These are phyloP conservation scores for Fusarium musae DNA, from an alignment of 2,329 filamentous ascomycete genomes.

Conservation along the genomic window DNA sequence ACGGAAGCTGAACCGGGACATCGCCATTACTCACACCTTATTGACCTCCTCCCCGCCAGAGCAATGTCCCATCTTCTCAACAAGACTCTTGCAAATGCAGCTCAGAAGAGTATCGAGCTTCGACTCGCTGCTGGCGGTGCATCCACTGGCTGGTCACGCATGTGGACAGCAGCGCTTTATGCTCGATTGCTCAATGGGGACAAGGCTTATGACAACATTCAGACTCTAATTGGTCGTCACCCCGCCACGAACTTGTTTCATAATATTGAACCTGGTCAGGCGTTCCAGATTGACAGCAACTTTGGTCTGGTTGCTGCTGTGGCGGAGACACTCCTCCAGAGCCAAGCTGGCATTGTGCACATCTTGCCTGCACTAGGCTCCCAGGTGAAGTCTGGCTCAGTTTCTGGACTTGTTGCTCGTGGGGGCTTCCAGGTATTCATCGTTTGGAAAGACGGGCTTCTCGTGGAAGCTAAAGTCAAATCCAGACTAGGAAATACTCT, in stretches of 20 bases:
- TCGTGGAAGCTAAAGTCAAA: rapidly evolving
- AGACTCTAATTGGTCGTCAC: background rate
- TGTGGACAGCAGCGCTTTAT: background rate
- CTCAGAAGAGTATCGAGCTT: background rate
- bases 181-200: background rate
- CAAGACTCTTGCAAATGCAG: background rate
- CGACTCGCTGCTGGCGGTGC: background rate
- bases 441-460: background rate
- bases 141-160: background rate
- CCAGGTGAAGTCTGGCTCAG: background rate
- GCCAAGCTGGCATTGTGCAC: background rate
- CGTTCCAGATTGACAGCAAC: background rate
- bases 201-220: background rate
- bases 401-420: background rate
- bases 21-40: background rate
- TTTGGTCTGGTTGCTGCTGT: background rate
- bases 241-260: background rate
- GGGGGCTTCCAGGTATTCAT: background rate
- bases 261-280: background rate
- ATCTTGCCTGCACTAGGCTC: background rate
- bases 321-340: background rate
- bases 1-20: background rate
- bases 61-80: background rate
- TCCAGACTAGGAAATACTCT: background rate
- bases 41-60: background rate